Evolutionary conservation across 1,139 yeast genomes (phyloP), one percentile per base, ranked within the genome.

Genomic region (Protomyces inouyei): DNA sequence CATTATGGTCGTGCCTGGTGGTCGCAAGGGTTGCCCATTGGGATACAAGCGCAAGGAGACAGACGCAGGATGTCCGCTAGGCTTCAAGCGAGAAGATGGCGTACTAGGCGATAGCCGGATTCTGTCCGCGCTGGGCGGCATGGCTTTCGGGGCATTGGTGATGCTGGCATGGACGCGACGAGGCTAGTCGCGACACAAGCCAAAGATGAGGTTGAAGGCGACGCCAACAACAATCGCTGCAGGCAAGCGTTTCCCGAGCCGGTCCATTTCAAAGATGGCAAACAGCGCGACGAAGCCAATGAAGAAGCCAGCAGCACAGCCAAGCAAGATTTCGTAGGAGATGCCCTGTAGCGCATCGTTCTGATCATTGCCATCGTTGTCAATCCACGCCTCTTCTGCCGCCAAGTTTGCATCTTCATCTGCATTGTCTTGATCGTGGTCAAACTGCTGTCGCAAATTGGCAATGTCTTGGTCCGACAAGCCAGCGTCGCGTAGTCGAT

Each of bases 401-500:
- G 36, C 14, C 21, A 46, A 40, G 18, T 43, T 46, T 3, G 61
- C 57, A 18, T 51, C 57, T 40, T 43, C 48, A 10, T 43, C 48
- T 12, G 25, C 48, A 10, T 21, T 21, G 16, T 43, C 48, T 57
- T n/a, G 52, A 18, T 52, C 28, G 61, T n/a, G 52, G 14, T 52
- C 28, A 43, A 64, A 65, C 21, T 64, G 65, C 18, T 18, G 16
- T 4, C 66, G 61, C 32, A 61, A 52, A 14, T 38, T 35, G 16
- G 57, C 57, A 35, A 65, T 37, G 21, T 65, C 66, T 28, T 57
- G 36, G 2, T 65, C 67, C 3, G 67, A 54, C 12, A 64, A 45
- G 23, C 69, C 69, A 10, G 68, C 69, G 4, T 51, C 55, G n/a
- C 67, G 52, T 14, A 67, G 45, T 12, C 69, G 60, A 55, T 67